These are phyloP conservation scores for Odontarrhena argentea DNA, from an alignment of 345 rosid genomes.

Conservation along the genomic window DNA sequence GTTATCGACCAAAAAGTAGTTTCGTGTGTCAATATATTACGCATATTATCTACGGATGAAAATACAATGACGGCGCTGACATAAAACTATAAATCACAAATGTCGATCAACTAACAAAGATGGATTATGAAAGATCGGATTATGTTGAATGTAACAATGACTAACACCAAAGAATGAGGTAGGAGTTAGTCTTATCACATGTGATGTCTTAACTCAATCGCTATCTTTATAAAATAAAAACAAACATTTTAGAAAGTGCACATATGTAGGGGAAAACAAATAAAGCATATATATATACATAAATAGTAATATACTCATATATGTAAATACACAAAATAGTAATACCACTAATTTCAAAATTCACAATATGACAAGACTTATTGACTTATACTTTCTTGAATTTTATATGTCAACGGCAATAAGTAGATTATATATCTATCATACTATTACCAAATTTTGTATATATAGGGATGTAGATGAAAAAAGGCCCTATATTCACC, in stretches of 20 bases:
- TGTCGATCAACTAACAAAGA: background rate
- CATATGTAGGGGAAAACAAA: no score
- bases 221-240: background rate
- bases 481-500: background rate
- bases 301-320: no score
- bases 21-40: no score
- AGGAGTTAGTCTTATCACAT: constrained; percentile 31
- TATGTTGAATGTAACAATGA: background rate
- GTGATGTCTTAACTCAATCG: constrained; percentile 3
- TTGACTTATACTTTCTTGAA: background rate
- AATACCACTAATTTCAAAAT: background rate
- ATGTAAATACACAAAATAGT: no score
- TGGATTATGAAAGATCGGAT: background rate
- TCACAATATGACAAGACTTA: background rate
- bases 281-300: no score
- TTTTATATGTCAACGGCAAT: background rate
- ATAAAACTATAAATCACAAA: no score
- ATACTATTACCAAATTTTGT: background rate
- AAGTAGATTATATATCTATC: background rate
- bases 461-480: background rate
- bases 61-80: no score
- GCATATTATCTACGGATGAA: no score
- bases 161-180: background rate
- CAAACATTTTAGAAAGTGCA: no score
- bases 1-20: no score